phyloP scores from a whole-genome alignment of 805 yeast genomes.

The Lipomyces sp. region DNA sequence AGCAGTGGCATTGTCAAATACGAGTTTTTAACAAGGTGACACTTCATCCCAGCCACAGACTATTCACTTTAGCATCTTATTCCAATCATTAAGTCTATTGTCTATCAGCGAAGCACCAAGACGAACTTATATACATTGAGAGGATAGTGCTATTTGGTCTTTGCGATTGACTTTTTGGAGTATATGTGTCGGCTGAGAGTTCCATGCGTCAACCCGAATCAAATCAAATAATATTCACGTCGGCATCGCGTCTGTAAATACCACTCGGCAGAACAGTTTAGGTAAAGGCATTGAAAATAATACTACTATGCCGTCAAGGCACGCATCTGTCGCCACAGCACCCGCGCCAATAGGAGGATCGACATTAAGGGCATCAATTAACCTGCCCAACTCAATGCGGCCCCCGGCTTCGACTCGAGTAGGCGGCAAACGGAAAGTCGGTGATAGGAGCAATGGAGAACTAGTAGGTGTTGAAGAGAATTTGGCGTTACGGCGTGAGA shows the following conservation, averaged over 20 bases:
- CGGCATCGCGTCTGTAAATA: not conserved
- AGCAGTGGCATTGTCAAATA: not conserved
- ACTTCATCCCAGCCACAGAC: not conserved
- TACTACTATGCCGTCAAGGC: constrained; percentile 17
- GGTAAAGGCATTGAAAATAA: not conserved
- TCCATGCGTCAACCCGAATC: not conserved
- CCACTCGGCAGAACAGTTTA: not conserved
- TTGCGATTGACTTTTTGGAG: not conserved
- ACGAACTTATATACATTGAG: not conserved
- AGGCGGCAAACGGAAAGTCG: constrained; percentile 8
- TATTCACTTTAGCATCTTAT: not conserved
- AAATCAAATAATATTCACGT: not conserved
- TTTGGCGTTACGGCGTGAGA: constrained; percentile 4
- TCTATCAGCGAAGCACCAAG: not conserved
- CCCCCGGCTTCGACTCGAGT: not conserved
- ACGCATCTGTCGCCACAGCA: constrained; percentile 8
- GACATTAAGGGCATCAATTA: not conserved
- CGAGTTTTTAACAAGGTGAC: not conserved
- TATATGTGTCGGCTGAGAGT: not conserved
- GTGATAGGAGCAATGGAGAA: not conserved
- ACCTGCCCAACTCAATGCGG: constrained; percentile 6
- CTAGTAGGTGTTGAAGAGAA: not conserved
- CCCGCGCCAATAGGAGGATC: constrained; percentile 2
- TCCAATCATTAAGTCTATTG: not conserved
- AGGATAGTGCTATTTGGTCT: not conserved